Conservation (phyloP, 768 basidiomycete species). For the Leccinum subtestaceum region DNA sequence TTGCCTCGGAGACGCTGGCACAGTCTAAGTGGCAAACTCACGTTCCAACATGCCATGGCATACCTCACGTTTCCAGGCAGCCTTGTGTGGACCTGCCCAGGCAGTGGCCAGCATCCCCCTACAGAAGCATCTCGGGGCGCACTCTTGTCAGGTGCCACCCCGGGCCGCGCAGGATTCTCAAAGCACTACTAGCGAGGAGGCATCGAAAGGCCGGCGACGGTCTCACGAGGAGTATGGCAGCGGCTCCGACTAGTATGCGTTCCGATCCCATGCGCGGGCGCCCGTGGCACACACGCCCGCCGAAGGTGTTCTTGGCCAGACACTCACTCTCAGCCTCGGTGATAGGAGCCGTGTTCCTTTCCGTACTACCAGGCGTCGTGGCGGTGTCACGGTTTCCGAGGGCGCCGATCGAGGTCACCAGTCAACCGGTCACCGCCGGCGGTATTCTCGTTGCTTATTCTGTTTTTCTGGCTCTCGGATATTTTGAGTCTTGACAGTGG, state of each 20-base stretch:
- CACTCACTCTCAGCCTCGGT: background rate
- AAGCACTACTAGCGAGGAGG: background rate
- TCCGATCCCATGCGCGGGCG: background rate
- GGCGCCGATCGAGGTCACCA: too few relatives aligned
- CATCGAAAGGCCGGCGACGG: background rate
- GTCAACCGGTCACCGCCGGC: too few relatives aligned
- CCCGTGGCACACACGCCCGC: background rate
- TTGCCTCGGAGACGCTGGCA: slow-evolving; percentile 10
- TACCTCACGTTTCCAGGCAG: too few relatives aligned
- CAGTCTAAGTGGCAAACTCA: too few relatives aligned
- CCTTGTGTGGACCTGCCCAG: too few relatives aligned
- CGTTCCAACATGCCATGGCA: too few relatives aligned
- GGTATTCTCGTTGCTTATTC: too few relatives aligned
- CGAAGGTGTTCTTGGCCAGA: background rate
- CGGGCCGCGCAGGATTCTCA: background rate
- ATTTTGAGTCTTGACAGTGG: too few relatives aligned
- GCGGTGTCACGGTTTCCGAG: too few relatives aligned
- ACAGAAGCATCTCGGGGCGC: background rate
- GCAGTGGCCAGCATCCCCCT: too few relatives aligned
- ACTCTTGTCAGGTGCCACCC: slow-evolving; percentile 3
- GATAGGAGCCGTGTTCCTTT: background rate
- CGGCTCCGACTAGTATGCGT: background rate
- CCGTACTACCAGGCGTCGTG: too few relatives aligned
- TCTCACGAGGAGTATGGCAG: slow-evolving; percentile 1
- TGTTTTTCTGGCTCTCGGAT: too few relatives aligned